Evolutionary conservation across 305 asterid species (phyloP).

Genomic region (Solanum hybrid): DNA sequence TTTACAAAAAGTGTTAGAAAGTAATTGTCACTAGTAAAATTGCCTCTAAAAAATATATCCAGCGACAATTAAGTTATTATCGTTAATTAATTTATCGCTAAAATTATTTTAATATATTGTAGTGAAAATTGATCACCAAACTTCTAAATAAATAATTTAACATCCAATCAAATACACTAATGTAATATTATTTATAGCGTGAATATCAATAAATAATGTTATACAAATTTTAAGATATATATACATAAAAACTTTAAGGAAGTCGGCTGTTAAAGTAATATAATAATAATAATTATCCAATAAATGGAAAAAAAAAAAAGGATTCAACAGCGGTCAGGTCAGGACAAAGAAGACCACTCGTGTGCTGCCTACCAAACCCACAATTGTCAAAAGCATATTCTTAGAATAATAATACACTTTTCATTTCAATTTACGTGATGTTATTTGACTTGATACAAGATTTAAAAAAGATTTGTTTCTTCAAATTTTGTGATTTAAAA

Average conservation of each 20-base stretch:
- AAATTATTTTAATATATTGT: no score
- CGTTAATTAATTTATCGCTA: background rate
- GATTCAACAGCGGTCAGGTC: background rate
- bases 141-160: background rate
- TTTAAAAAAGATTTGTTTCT: no score
- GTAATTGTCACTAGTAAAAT: no score
- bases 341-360: conserved; percentile 1
- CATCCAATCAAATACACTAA: no score
- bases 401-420: background rate
- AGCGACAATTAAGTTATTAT: fast-evolving
- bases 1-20: fast-evolving
- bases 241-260: background rate
- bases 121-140: background rate
- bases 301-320: background rate
- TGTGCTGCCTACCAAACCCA: background rate
- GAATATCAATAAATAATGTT: background rate
- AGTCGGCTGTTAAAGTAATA: background rate
- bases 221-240: background rate
- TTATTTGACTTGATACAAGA: background rate
- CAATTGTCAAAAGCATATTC: background rate
- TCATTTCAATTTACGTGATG: background rate
- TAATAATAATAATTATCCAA: background rate
- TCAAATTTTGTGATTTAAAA: background rate
- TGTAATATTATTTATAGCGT: background rate
- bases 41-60: background rate